phyloP scores from a whole-genome alignment of 139 green algal genomes.

The Astrephomene gubernaculifera region DNA sequence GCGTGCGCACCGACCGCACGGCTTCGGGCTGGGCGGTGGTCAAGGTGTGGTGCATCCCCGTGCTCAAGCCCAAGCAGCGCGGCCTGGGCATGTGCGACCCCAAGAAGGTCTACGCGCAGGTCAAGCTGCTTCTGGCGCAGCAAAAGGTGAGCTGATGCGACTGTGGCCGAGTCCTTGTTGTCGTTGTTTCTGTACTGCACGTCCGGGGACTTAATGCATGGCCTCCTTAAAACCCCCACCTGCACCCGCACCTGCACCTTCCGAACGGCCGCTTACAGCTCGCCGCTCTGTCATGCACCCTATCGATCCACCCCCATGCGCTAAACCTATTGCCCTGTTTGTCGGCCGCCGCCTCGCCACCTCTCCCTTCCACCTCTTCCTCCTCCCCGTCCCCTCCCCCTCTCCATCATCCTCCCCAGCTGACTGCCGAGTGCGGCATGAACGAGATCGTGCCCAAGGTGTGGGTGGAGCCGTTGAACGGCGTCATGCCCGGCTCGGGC shows the following conservation, averaged over 20 bases:
- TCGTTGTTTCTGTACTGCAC: no score
- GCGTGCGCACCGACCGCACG: constrained; percentile 55
- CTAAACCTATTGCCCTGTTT: no score
- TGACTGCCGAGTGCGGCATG: constrained; percentile 49
- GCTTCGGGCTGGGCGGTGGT: constrained; percentile 53
- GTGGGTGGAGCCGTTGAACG: constrained; percentile 56
- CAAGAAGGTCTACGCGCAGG: constrained; percentile 52
- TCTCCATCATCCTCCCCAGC: not conserved
- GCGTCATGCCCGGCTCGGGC: constrained; percentile 54
- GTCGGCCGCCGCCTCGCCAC: no score
- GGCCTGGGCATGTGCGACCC: constrained; percentile 57
- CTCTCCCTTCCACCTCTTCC: no score
- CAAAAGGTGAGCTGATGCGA: constrained; percentile 43
- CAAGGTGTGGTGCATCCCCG: constrained; percentile 60
- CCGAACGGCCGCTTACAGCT: no score
- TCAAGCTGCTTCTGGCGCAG: constrained; percentile 62
- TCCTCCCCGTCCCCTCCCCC: not conserved
- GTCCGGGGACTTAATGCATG: no score
- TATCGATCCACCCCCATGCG: no score
- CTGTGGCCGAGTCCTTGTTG: no score
- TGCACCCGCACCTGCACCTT: no score
- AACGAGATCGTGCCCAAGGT: constrained; percentile 51
- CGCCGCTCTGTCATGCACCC: no score
- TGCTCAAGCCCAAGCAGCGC: constrained; percentile 61
- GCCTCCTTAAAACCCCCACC: no score